Conservation (phyloP, 2,329 filamentous ascomycete species). For the Fusarium sp. region DNA sequence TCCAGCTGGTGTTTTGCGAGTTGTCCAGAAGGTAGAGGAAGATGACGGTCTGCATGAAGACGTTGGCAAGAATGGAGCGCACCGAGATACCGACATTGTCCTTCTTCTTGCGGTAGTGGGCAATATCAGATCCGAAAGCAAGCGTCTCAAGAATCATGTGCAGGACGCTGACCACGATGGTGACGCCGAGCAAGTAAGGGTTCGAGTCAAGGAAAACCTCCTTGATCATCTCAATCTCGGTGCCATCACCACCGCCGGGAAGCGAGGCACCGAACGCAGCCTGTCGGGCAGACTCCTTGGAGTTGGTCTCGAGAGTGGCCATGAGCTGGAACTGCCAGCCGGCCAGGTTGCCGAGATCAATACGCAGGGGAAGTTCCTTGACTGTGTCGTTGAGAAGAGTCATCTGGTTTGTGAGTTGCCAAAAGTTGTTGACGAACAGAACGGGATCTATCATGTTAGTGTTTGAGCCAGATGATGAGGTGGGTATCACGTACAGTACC, state of each 20-base stretch:
- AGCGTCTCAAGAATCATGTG: slow-evolving; percentile 97
- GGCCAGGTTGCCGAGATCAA: slow-evolving; percentile 83
- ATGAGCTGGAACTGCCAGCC: slow-evolving; percentile 93
- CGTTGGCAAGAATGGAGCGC: slow-evolving; percentile 94
- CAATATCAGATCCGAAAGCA: slow-evolving; percentile 96
- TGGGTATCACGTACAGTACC: slow-evolving; percentile 71
- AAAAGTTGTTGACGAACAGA: slow-evolving; percentile 94
- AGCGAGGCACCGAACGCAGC: slow-evolving; percentile 78
- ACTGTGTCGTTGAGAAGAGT: slow-evolving; percentile 90
- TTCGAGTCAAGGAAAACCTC: slow-evolving; percentile 95
- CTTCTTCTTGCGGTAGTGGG: slow-evolving; percentile 99
- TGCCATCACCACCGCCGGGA: slow-evolving; percentile 85
- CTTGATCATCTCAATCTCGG: slow-evolving; percentile 97
- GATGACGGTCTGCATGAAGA: slow-evolving; percentile 96
- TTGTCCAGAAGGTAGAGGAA: slow-evolving; percentile 98
- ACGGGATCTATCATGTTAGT: slow-evolving; percentile 68
- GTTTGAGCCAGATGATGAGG: neutral
- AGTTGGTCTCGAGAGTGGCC: slow-evolving; percentile 85
- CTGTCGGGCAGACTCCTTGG: slow-evolving; percentile 83
- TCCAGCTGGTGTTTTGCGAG: slow-evolving; percentile 97
- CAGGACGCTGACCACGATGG: slow-evolving; percentile 83
- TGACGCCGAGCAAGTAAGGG: slow-evolving; percentile 87
- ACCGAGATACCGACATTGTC: slow-evolving; percentile 97
- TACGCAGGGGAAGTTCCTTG: slow-evolving; percentile 80
- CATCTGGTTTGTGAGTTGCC: slow-evolving; percentile 95